Percentiles rank a stretch among this genome's conserved stretches.
These are phyloP conservation scores for Metschnikowia matae DNA, from an alignment of 805 yeast genomes.

Conservation along the genomic window DNA sequence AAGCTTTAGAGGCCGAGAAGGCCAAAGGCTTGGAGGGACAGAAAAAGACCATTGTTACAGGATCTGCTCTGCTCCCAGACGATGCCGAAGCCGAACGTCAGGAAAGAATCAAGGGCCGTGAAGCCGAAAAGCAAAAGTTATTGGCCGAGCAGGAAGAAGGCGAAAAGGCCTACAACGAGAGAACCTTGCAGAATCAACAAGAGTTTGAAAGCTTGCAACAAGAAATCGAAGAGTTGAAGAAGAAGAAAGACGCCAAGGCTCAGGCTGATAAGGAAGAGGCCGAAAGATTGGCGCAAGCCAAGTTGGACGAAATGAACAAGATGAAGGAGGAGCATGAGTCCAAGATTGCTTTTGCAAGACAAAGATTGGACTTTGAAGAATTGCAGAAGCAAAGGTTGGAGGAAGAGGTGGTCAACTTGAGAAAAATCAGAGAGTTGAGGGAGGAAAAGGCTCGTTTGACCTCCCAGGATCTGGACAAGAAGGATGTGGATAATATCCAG, in stretches of 20 bases:
- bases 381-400: conserved; percentile 34
- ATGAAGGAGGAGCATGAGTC: conserved; percentile 34
- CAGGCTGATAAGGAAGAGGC: conserved; percentile 27
- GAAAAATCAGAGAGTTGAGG: conserved; percentile 35
- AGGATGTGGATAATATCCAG: conserved; percentile 24
- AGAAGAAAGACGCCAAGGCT: conserved; percentile 19
- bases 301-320: conserved; percentile 31
- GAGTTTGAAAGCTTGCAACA: conserved; percentile 28
- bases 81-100: conserved; percentile 26
- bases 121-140: conserved; percentile 24
- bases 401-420: conserved; percentile 39
- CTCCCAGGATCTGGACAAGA: conserved; percentile 15
- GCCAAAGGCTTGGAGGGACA: conserved; percentile 23
- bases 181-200: conserved; percentile 22
- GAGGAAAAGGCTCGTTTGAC: conserved; percentile 34
- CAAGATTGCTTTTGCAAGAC: conserved; percentile 26
- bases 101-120: conserved; percentile 24
- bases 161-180: conserved; percentile 23
- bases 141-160: conserved; percentile 23
- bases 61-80: neutral
- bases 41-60: conserved; percentile 12
- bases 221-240: conserved; percentile 30
- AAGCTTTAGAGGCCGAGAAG: neutral
- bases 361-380: conserved; percentile 34
- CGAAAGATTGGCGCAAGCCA: conserved; percentile 28